Conservation (phyloP, 345 rosid species). For the Sisymbrium altissimum region DNA sequence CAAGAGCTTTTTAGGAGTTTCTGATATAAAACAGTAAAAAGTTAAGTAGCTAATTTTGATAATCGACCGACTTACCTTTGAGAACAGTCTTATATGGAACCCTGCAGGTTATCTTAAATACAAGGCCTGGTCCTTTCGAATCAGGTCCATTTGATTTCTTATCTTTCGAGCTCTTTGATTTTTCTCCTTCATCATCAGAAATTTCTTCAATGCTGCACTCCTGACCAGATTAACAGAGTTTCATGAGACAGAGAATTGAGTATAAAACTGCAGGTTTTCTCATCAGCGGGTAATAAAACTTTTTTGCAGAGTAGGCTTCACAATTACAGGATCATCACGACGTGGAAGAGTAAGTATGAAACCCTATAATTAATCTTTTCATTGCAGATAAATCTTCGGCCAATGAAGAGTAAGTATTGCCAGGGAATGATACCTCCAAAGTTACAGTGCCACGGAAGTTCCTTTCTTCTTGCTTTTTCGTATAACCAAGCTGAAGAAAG, state of each 20-base stretch:
- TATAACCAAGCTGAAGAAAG: constrained; percentile 82
- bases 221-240: constrained; percentile 38
- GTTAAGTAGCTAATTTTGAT: not conserved
- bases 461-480: constrained; percentile 93
- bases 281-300: too few relatives aligned
- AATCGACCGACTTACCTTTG: constrained; percentile 44
- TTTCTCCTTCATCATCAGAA: constrained; percentile 70
- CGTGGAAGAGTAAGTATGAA: constrained; percentile 2
- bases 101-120: constrained; percentile 81
- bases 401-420: not conserved
- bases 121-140: constrained; percentile 60
- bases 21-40: not conserved
- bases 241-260: not conserved
- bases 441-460: constrained; percentile 90
- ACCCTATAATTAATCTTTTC: not conserved
- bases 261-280: not conserved
- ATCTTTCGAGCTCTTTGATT: constrained; percentile 79
- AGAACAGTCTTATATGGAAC: constrained; percentile 91
- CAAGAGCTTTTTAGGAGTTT: not conserved
- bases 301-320: not conserved
- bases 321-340: not conserved
- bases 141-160: constrained; percentile 87
- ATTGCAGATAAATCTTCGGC: not conserved
- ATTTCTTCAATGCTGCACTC: constrained; percentile 83
- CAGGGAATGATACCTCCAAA: constrained; percentile 67